These are phyloP conservation scores for Aspergillus sp. DNA, from an alignment of 2,329 filamentous ascomycete genomes.

Conservation along the genomic window DNA sequence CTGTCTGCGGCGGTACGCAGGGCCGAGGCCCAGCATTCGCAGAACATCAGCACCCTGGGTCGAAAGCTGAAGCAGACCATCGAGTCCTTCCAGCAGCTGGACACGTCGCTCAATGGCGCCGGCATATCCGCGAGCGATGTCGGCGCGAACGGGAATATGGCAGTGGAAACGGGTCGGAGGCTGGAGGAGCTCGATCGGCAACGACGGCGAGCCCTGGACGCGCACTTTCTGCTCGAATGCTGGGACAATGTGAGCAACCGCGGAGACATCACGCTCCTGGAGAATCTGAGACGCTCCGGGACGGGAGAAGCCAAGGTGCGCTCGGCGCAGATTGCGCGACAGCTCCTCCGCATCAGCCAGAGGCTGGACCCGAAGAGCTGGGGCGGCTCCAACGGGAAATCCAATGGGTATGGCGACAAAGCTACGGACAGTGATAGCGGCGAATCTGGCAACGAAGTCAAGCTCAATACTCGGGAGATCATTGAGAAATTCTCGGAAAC, in stretches of 20 bases:
- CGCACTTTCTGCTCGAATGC: slow-evolving; percentile 92
- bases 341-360: slow-evolving; percentile 91
- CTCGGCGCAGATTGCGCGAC: slow-evolving; percentile 89
- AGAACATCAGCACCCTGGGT: slow-evolving; percentile 83
- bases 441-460: neutral
- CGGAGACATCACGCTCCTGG: slow-evolving; percentile 80
- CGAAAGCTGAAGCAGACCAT: slow-evolving; percentile 90
- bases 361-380: slow-evolving; percentile 77
- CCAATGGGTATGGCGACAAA: slow-evolving; percentile 47
- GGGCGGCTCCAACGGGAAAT: slow-evolving; percentile 52
- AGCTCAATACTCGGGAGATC: slow-evolving; percentile 73
- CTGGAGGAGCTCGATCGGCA: slow-evolving; percentile 94
- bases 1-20: slow-evolving; percentile 84
- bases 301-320: slow-evolving; percentile 89
- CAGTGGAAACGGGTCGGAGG: slow-evolving; percentile 90
- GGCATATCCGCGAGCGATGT: slow-evolving; percentile 8
- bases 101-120: slow-evolving; percentile 69
- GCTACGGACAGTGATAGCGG: slow-evolving; percentile 34
- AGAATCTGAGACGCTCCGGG: slow-evolving; percentile 82
- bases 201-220: slow-evolving; percentile 82
- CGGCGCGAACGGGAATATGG: slow-evolving; percentile 72
- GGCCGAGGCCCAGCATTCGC: slow-evolving; percentile 87
- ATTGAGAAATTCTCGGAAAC: slow-evolving; percentile 97
- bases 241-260: slow-evolving; percentile 94
- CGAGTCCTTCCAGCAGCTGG: slow-evolving; percentile 84